A percentile compares a stretch with the other conserved stretches of the same genome.
These are phyloP conservation scores for Penicillium sp. DNA, from an alignment of 2,329 filamentous ascomycete genomes.

Conservation along the genomic window DNA sequence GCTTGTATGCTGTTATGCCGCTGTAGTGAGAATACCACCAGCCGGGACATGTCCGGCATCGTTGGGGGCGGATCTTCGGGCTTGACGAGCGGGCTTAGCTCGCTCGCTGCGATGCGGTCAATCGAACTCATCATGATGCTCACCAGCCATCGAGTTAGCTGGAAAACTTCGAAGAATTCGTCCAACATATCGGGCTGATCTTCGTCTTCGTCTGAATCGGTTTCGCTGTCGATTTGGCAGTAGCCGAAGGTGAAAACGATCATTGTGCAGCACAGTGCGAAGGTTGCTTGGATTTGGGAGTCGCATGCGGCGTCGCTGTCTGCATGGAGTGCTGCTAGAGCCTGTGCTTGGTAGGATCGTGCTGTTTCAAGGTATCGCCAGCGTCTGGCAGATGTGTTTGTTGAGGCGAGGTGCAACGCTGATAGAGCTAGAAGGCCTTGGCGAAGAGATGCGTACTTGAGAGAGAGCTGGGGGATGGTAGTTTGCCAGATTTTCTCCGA, in stretches of 20 bases:
- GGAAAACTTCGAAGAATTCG: slow-evolving; percentile 34
- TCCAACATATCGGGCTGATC: slow-evolving; percentile 21
- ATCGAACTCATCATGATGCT: slow-evolving; percentile 25
- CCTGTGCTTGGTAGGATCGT: slow-evolving; percentile 29
- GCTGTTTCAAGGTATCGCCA: slow-evolving; percentile 30
- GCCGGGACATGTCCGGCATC: slow-evolving; percentile 37
- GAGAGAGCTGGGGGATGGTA: slow-evolving; percentile 31
- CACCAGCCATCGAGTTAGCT: slow-evolving; percentile 32
- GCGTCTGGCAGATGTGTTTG: slow-evolving; percentile 13
- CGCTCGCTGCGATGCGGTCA: slow-evolving; percentile 26
- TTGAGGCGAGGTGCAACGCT: slow-evolving; percentile 33
- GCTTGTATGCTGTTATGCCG: slow-evolving; percentile 27
- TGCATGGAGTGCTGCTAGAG: slow-evolving; percentile 25
- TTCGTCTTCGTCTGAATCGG: slow-evolving; percentile 6
- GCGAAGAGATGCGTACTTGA: slow-evolving; percentile 31
- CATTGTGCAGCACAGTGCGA: slow-evolving; percentile 37
- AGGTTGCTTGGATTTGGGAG: slow-evolving; percentile 37
- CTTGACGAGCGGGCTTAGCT: slow-evolving; percentile 29
- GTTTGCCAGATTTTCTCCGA: slow-evolving; percentile 35
- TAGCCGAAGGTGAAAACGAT: slow-evolving; percentile 38
- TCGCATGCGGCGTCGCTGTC: slow-evolving; percentile 22
- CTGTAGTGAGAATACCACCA: slow-evolving; percentile 30
- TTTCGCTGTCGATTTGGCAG: slow-evolving; percentile 20
- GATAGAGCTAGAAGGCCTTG: slow-evolving; percentile 39
- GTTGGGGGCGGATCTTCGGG: slow-evolving; percentile 25